Evolutionary conservation across 768 basidiomycete genomes (phyloP).

Genomic region (Tephrocybe sp.): DNA sequence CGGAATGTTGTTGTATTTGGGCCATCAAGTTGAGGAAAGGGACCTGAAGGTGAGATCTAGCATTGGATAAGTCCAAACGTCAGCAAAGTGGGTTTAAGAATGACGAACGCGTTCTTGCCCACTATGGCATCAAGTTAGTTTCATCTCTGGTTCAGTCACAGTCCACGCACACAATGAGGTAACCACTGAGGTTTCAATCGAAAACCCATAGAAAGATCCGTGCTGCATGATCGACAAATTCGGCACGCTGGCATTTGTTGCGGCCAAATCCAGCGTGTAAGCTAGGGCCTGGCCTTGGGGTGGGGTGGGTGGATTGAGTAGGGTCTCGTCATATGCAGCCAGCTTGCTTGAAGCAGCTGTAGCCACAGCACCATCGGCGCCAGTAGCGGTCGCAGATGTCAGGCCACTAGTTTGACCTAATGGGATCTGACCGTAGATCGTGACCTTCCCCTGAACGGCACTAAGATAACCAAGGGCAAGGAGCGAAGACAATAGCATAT

Average conservation of each 20-base stretch:
- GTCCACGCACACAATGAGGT: constrained; percentile 60
- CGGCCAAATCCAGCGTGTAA: constrained; percentile 45
- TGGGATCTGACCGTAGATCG: constrained; percentile 33
- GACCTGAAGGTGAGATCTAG: constrained; percentile 47
- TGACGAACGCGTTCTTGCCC: constrained; percentile 48
- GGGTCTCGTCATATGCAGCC: constrained; percentile 52
- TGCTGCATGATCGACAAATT: constrained; percentile 37
- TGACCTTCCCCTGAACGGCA: constrained; percentile 23
- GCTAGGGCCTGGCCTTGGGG: constrained; percentile 41
- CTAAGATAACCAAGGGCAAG: constrained; percentile 11
- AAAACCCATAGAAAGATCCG: constrained; percentile 70
- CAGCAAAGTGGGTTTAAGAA: background rate
- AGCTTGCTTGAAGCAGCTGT: constrained; percentile 28
- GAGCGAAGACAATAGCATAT: constrained; percentile 13
- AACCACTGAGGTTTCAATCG: constrained; percentile 71
- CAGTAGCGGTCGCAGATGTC: constrained; percentile 14
- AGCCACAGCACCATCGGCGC: constrained; percentile 19
- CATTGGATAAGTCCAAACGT: constrained; percentile 12
- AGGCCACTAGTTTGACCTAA: constrained; percentile 22
- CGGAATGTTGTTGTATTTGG: constrained; percentile 56
- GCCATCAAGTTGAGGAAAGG: constrained; percentile 69
- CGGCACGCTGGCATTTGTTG: constrained; percentile 27
- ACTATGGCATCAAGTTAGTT: constrained; percentile 29
- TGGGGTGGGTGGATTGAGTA: constrained; percentile 47
- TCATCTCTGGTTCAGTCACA: constrained; percentile 18